Evolutionary conservation across 2,329 filamentous ascomycete species (phyloP), one percentile per base, ranked within the genome.

Genomic region (Stagonosporopsis vannaccii): DNA sequence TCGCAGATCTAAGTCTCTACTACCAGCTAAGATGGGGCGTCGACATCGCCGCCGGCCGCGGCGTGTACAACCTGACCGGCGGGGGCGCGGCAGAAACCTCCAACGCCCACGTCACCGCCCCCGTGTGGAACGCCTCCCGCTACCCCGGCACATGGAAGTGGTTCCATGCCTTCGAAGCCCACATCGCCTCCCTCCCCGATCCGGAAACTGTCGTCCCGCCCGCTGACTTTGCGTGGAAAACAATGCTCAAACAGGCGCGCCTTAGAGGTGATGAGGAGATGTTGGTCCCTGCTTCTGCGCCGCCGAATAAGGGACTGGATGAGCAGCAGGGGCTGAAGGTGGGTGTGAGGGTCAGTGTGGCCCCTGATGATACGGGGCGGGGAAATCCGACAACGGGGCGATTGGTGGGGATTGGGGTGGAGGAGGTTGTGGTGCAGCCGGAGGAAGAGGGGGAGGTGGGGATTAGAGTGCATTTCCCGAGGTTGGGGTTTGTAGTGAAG

Each of bases 361-460:
- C 65, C 22, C 77, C 77, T 1, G 76, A 78, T 65, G 77, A 79
- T 61, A 79, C 75, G 19, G 77, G 77, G 0, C 67, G 70, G 36
- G 70, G 64, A 40, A 68, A 77, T 65, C 76, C 76, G 5, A 77
- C 75, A 0, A 45, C 75, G 13, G 77, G 77, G 0, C 69, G 45
- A 4, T 44, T 79, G 51, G 59, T 78, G 0, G 66, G 65, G n/a
- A 56, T 75, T 30, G 75, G 77, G 5, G 74, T 77, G 1, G 77
- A 79, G 44, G 77, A 79, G 54, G 68, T 78, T 1, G 73, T 78
- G 0, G 70, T 79, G 43, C 66, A 67, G 61, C 77, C 77, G 6
- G 49, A 56, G 11, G 56, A 58, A 35, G 55, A 68, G 2, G 73
- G 71, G 1, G 68, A 70, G 28, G 50, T 79, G 11, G 68, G 74